These are phyloP conservation scores for Lathyrus oleraceus DNA, from an alignment of 306 rosid species.

Conservation along the genomic window DNA sequence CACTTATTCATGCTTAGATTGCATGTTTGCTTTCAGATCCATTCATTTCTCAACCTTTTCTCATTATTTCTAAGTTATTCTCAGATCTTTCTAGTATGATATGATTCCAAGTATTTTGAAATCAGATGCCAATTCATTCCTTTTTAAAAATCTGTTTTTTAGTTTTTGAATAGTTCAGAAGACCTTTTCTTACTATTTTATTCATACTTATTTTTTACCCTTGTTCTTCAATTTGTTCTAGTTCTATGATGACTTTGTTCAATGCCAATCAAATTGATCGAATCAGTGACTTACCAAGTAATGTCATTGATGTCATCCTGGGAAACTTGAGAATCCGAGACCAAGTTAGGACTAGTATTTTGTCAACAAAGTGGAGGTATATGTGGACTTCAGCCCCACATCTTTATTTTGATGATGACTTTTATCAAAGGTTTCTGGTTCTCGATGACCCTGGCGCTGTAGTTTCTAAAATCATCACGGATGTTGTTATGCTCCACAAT, in stretches of 20 bases:
- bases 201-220: background rate
- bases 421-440: background rate
- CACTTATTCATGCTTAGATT: too few relatives aligned
- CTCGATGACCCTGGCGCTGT: background rate
- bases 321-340: background rate
- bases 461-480: background rate
- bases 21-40: too few relatives aligned
- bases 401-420: background rate
- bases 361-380: slow-evolving; percentile 34
- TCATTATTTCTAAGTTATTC: too few relatives aligned
- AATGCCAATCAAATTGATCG: background rate
- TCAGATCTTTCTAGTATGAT: background rate
- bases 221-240: background rate
- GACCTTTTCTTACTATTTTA: too few relatives aligned
- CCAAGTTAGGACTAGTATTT: slow-evolving; percentile 13
- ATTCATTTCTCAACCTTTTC: too few relatives aligned
- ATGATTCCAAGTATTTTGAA: background rate
- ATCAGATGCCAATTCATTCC: background rate
- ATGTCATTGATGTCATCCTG: slow-evolving; percentile 27
- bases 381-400: slow-evolving; percentile 4
- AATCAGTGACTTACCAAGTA: slow-evolving; percentile 28
- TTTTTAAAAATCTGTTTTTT: too few relatives aligned
- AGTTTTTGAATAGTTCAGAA: too few relatives aligned
- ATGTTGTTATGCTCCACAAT: slow-evolving; percentile 17
- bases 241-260: background rate